Base-by-base conservation (phyloP, 2,329 filamentous ascomycete genomes). In the Penicillium griseofulvum region DNA sequence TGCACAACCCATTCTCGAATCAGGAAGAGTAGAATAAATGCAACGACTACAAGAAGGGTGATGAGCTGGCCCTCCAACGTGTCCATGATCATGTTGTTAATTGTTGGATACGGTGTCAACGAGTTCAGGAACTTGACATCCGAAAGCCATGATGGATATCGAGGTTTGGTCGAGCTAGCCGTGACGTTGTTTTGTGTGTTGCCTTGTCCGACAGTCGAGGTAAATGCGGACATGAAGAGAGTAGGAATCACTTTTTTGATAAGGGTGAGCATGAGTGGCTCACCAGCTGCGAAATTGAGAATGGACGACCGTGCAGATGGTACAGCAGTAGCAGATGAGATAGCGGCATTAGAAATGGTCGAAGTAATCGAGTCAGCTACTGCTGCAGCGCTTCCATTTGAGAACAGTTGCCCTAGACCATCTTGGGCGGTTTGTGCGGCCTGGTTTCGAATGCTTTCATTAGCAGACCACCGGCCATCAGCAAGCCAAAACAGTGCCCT, bases 1-100 rank as follows among this genome's bases (percentile, higher is more conserved):
- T 99, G 94, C 10, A 99, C 91, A 48, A 99, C 94, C 83, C 96
- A 99, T 76, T 99, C 94, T 44, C 95, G 81, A 44, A 99, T 97
- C 4, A 99, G 77, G 64, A 99, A 99, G 39, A 99, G 87, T n/a
- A 99, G 78, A 56, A 99, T 97, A 73, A 97, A 99, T 55, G 88
- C 91, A 42, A 96, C 83, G 8, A 99, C 93, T 48, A 97, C 90
- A 11, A 95, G 77, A 6, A 97, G 78, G 0, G 93, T 99, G 63
- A 99, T 96, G 45, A 97, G 84, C 69, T 96, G 92, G 4, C 94
- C 94, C 75, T 99, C 94, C 4, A 97, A 78, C 0, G 93, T 84
- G 63, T 91, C 88, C 49, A 97, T 86, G 16, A 97, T 76, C 49
- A 88, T 82, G 45, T 87, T 85, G 71, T 97, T 97, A 55, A 95